Base-by-base conservation (phyloP, 768 basidiomycete genomes). In the Favolaschia claudopus region DNA sequence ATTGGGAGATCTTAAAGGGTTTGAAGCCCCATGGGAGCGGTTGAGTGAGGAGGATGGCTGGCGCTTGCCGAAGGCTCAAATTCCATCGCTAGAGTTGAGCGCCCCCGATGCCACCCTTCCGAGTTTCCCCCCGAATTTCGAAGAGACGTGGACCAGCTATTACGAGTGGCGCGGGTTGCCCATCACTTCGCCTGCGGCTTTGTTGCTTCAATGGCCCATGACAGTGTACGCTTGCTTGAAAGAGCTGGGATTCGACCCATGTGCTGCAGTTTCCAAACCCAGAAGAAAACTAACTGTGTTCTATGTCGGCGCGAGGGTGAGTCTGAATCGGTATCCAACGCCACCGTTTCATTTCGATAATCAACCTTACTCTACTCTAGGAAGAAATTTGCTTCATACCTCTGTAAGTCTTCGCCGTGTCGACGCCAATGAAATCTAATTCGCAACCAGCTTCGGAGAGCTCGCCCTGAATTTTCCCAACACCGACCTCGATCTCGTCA, bases 101-200 rank as follows among this genome's bases (percentile, higher is more conserved):
- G n/a, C n/a, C n/a, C n/a, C n/a, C n/a, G n/a, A n/a, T n/a, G n/a
- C n/a, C n/a, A n/a, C n/a, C n/a, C n/a, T n/a, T n/a, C n/a, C n/a
- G n/a, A n/a, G n/a, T n/a, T n/a, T n/a, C n/a, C n/a, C n/a, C n/a
- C n/a, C n/a, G n/a, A n/a, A n/a, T n/a, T 60, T 59, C 64, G 71
- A 55, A 61, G 70, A 46, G 25, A 76, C 74, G 58, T 83, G 81
- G 82, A 67, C 71, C 29, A 74, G 77, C 31, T 82, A 79, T 69
- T 77, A 82, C 63, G 60, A 72, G 40, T 82, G 80, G 81, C 76
- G 81, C 32, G 72, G 73, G 39, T 63, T 82, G 34, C 74, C 81
- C 29, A 65, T 79, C 40, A 68, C 68, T 24, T 80, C 80, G 19
- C 78, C 79, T 5, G 79, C 77, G 0, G 77, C 73, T 22, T 69